Conservation (phyloP, 2,329 filamentous ascomycete genomes). For the Thielaviopsis ethacetica region DNA sequence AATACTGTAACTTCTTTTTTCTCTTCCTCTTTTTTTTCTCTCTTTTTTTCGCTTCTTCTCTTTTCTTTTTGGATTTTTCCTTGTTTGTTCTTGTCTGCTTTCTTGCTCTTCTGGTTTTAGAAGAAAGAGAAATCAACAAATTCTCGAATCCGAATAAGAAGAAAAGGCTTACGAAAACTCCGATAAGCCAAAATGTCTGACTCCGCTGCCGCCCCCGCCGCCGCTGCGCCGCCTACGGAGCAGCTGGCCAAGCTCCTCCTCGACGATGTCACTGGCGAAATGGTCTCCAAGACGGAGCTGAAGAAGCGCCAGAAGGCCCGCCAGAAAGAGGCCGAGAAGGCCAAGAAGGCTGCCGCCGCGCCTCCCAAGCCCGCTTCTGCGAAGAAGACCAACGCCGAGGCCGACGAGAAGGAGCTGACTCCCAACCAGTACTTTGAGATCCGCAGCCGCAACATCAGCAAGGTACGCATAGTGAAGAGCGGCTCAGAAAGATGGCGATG, state of each 20-base stretch:
- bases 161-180: neutral
- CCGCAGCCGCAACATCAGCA: slow-evolving; percentile 66
- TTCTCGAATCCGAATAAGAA: neutral
- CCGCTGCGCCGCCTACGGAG: slow-evolving; percentile 28
- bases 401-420: slow-evolving; percentile 37
- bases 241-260: slow-evolving; percentile 58
- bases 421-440: slow-evolving; percentile 82
- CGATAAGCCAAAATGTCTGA: slow-evolving; percentile 18
- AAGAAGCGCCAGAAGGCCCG: slow-evolving; percentile 94
- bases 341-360: slow-evolving; percentile 58
- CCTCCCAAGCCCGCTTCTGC: slow-evolving; percentile 42
- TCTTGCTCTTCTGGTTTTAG: neutral
- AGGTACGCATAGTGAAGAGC: slow-evolving; percentile 17
- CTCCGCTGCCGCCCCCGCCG: slow-evolving; percentile 17
- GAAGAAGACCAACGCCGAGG: slow-evolving; percentile 63
- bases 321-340: slow-evolving; percentile 75
- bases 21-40: neutral
- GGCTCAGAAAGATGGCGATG: neutral
- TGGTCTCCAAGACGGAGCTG: slow-evolving; percentile 66
- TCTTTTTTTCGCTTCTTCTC: neutral
- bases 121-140: too few species aligned
- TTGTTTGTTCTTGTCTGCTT: neutral
- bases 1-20: neutral
- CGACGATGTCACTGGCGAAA: slow-evolving; percentile 88
- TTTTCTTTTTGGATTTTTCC: neutral